A percentile compares a stretch with the other conserved stretches of the same genome.
Evolutionary conservation across 257 asterid genomes (phyloP).

Genomic region (Solanum ossicruentum): DNA sequence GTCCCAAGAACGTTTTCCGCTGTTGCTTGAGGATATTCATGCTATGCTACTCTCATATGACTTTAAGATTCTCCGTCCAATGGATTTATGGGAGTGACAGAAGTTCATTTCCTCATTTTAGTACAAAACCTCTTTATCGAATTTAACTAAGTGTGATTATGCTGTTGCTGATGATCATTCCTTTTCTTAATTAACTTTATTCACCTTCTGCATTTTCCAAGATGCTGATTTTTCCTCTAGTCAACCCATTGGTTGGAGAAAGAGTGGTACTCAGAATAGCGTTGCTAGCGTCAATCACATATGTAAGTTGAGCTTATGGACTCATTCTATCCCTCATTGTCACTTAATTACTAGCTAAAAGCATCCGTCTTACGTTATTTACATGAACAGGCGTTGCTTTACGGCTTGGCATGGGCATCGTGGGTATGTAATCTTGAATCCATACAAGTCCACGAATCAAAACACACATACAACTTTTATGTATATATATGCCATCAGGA

Average conservation of each 20-base stretch:
- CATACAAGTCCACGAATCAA: not conserved
- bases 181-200: not conserved
- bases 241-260: slow-evolving; percentile 74
- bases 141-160: not conserved
- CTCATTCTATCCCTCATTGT: not conserved
- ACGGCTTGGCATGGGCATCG: slow-evolving; percentile 94
- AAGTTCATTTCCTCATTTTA: not conserved
- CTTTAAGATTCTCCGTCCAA: not conserved
- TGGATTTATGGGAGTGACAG: not conserved
- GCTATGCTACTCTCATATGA: not conserved
- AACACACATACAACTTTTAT: not conserved
- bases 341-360: not conserved
- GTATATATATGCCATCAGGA: not conserved
- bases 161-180: not conserved
- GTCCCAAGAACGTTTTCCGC: not conserved
- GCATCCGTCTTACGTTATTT: not conserved
- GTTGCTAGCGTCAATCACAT: slow-evolving; percentile 54
- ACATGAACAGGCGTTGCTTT: slow-evolving; percentile 55
- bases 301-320: slow-evolving; percentile 39
- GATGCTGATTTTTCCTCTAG: slow-evolving; percentile 72
- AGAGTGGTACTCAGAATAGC: slow-evolving; percentile 60
- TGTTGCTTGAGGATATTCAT: not conserved
- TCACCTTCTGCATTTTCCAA: slow-evolving; percentile 9
- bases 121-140: not conserved
- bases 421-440: slow-evolving; percentile 41